Conservation (phyloP, 2,329 filamentous ascomycete genomes). For the Xenosphaeropsis pyriputrescens region DNA sequence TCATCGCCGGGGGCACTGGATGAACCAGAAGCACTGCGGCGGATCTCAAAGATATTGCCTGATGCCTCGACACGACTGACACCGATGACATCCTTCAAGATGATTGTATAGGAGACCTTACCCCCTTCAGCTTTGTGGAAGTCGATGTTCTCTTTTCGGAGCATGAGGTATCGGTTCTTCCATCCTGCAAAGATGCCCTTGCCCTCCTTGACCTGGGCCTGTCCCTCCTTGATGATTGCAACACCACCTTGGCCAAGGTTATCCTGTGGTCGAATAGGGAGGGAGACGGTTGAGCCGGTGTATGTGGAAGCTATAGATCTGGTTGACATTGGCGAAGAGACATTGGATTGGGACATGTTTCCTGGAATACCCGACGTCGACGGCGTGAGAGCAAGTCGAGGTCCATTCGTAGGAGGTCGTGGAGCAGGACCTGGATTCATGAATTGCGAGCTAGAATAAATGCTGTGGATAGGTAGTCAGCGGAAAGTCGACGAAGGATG, state of each 20-base stretch:
- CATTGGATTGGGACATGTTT: slow-evolving; percentile 66
- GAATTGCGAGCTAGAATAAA: slow-evolving; percentile 54
- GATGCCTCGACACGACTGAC: slow-evolving; percentile 85
- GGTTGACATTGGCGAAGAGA: slow-evolving; percentile 49
- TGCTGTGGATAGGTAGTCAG: slow-evolving; percentile 21
- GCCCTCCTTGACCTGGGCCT: slow-evolving; percentile 82
- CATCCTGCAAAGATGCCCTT: slow-evolving; percentile 69
- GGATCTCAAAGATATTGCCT: slow-evolving; percentile 88
- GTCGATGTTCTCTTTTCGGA: slow-evolving; percentile 85
- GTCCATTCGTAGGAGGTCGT: slow-evolving; percentile 71
- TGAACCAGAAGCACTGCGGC: slow-evolving; percentile 52
- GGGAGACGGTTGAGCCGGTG: slow-evolving; percentile 57
- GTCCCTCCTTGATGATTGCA: slow-evolving; percentile 66
- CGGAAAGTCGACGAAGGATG: too few relatives aligned
- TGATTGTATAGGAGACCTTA: slow-evolving; percentile 76
- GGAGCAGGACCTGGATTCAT: slow-evolving; percentile 97
- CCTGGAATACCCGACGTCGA: slow-evolving; percentile 56
- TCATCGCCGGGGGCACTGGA: slow-evolving; percentile 56
- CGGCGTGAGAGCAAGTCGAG: slow-evolving; percentile 67
- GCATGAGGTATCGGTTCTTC: slow-evolving; percentile 84
- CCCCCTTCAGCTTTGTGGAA: slow-evolving; percentile 86
- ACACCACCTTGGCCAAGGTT: slow-evolving; percentile 50
- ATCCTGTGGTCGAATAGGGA: slow-evolving; percentile 47
- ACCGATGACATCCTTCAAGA: slow-evolving; percentile 74
- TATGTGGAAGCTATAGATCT: slow-evolving; percentile 51